Percentiles rank a stretch among this genome's conserved stretches.
Evolutionary conservation across 352 stramenopile genomes (phyloP).

Genomic region (Halophytophthora batemanensis): DNA sequence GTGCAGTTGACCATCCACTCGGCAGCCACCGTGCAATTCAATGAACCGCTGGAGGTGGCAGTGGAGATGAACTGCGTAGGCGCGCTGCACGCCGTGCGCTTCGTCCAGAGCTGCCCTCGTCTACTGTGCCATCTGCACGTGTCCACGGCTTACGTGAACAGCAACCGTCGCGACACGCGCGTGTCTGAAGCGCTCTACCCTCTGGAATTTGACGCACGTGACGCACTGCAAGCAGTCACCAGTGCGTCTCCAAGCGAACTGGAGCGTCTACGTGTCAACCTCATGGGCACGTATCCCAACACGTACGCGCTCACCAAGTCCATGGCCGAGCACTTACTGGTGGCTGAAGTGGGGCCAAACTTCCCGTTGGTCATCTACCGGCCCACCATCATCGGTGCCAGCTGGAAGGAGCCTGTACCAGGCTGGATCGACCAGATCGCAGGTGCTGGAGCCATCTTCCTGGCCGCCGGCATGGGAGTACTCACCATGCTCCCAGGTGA

Average conservation of each 20-base stretch:
- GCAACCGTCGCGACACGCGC: slow-evolving; percentile 58
- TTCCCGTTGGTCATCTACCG: slow-evolving; percentile 78
- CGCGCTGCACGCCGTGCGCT: slow-evolving; percentile 57
- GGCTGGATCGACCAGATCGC: slow-evolving; percentile 83
- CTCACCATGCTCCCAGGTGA: slow-evolving; percentile 81
- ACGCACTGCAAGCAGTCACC: slow-evolving; percentile 54
- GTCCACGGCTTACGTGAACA: slow-evolving; percentile 85
- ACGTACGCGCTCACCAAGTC: slow-evolving; percentile 89
- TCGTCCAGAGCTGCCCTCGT: slow-evolving; percentile 49
- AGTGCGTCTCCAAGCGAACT: slow-evolving; percentile 51
- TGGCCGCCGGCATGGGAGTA: slow-evolving; percentile 70
- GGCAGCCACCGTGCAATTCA: slow-evolving; percentile 84
- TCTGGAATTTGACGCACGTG: slow-evolving; percentile 80
- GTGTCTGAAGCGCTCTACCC: slow-evolving; percentile 77
- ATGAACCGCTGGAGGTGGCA: slow-evolving; percentile 82
- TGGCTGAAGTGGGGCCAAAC: slow-evolving; percentile 34
- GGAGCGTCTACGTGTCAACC: slow-evolving; percentile 63
- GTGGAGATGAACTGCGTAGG: slow-evolving; percentile 85
- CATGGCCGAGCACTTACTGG: slow-evolving; percentile 79
- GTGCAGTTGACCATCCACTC: slow-evolving; percentile 82
- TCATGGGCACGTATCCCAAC: slow-evolving; percentile 88
- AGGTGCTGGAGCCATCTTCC: slow-evolving; percentile 74
- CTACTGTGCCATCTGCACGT: slow-evolving; percentile 74
- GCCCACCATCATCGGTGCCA: slow-evolving; percentile 82
- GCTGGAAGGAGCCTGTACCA: slow-evolving; percentile 84